phyloP scores from a whole-genome alignment of 2,329 filamentous ascomycete genomes.

The Aspergillus persii region DNA sequence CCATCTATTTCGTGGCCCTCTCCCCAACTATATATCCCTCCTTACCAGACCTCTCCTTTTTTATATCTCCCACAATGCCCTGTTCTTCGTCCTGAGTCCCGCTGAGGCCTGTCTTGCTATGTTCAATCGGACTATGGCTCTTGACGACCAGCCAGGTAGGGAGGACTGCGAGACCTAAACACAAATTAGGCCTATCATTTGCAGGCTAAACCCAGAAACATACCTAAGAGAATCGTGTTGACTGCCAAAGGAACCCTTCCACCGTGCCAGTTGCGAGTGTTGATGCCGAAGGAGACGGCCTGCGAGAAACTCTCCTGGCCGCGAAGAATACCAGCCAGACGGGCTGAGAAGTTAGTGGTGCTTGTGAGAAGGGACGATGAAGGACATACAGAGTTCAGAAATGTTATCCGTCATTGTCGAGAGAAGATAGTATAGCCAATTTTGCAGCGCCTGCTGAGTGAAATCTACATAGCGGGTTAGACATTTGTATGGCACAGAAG shows the following conservation, averaged over 20 bases:
- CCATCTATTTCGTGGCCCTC: background rate
- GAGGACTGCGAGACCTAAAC: constrained; percentile 22
- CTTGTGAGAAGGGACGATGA: background rate
- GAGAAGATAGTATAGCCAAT: constrained; percentile 57
- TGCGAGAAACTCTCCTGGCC: constrained; percentile 48
- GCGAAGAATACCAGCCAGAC: constrained; percentile 44
- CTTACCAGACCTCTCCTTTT: background rate
- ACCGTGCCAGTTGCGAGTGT: constrained; percentile 44
- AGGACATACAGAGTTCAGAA: constrained; percentile 41
- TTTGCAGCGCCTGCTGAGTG: constrained; percentile 53
- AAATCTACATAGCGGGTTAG: constrained; percentile 32
- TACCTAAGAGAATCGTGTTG: constrained; percentile 37
- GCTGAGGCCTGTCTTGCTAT: constrained; percentile 7
- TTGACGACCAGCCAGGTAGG: constrained; percentile 29
- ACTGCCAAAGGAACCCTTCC: constrained; percentile 43
- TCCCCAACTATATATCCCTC: background rate
- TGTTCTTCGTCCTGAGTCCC: constrained; percentile 15
- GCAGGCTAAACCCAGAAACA: background rate
- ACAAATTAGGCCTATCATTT: no score
- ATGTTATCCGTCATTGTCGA: constrained; percentile 57
- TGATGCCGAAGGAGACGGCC: constrained; percentile 45
- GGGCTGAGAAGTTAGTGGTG: constrained; percentile 4
- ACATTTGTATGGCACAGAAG: background rate
- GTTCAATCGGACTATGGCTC: constrained; percentile 20
- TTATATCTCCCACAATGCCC: background rate